These are phyloP conservation scores for Trypanosoma congolense DNA, from an alignment of 208 protist species.

Conservation along the genomic window DNA sequence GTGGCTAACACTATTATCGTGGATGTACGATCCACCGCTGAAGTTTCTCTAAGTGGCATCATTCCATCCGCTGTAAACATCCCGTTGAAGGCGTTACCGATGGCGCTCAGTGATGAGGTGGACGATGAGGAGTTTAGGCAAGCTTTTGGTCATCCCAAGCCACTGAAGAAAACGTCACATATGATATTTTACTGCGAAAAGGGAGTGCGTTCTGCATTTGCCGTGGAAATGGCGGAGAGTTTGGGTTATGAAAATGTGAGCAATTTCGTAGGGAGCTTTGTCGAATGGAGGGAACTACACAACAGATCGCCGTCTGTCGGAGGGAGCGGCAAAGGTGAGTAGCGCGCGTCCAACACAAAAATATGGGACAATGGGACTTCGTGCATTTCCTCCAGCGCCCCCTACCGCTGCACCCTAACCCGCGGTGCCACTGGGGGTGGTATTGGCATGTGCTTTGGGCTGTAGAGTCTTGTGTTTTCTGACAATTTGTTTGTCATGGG, in stretches of 20 bases:
- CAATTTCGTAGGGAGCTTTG: conserved; percentile 65
- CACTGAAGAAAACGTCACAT: conserved; percentile 30
- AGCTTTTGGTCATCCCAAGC: conserved; percentile 40
- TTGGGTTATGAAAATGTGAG: conserved; percentile 41
- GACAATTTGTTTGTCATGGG: too few species aligned
- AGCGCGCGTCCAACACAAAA: background rate
- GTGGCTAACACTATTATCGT: conserved; percentile 40
- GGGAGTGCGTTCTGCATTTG: conserved; percentile 58
- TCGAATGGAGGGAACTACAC: conserved; percentile 34
- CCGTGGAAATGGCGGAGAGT: conserved; percentile 57
- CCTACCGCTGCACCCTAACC: too few species aligned
- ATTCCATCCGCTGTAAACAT: conserved; percentile 72
- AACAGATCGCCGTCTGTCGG: background rate
- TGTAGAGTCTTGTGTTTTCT: too few species aligned
- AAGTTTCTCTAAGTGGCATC: conserved; percentile 55
- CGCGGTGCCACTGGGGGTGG: too few species aligned
- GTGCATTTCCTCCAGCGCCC: too few species aligned
- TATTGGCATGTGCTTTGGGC: too few species aligned
- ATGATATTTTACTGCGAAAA: conserved; percentile 76
- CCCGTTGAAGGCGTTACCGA: conserved; percentile 47
- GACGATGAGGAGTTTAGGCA: conserved; percentile 45
- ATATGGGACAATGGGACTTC: too few species aligned
- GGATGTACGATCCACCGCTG: conserved; percentile 70
- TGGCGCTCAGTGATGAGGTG: conserved; percentile 34
- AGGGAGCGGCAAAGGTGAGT: background rate